Evolutionary conservation across 208 protist genomes (phyloP).

Genomic region (Porcisia deanei): DNA sequence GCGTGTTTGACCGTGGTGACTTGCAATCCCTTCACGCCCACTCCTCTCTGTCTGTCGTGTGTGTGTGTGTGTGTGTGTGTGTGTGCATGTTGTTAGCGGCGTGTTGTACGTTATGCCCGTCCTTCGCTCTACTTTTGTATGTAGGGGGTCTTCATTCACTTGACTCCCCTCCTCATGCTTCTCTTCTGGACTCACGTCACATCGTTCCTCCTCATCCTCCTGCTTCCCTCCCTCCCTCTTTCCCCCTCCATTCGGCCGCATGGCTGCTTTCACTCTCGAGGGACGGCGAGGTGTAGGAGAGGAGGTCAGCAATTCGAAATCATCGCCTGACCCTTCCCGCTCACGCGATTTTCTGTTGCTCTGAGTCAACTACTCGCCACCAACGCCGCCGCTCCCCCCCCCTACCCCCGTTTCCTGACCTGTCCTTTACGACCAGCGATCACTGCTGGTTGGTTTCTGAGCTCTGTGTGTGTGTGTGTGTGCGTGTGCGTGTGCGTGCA

Average conservation of each 20-base stretch:
- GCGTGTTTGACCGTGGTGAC: too few relatives aligned
- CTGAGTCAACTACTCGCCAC: not conserved
- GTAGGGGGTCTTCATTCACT: not conserved
- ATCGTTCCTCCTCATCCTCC: not conserved
- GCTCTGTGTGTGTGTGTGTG: not conserved
- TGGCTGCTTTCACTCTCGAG: not conserved
- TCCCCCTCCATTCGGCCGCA: not conserved
- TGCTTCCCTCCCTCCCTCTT: not conserved
- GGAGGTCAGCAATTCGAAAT: constrained; percentile 1
- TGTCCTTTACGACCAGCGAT: not conserved
- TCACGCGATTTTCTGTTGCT: constrained; percentile 10
- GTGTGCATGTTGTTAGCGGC: not conserved
- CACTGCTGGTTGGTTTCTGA: not conserved
- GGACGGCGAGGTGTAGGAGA: not conserved
- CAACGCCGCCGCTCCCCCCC: too few relatives aligned
- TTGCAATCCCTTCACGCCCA: too few relatives aligned
- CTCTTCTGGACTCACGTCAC: not conserved
- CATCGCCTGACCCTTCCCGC: constrained; percentile 1
- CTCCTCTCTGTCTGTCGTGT: too few relatives aligned
- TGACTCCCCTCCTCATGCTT: not conserved
- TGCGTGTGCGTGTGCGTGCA: not conserved
- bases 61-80: constrained; percentile 10
- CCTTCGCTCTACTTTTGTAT: not conserved
- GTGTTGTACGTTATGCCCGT: not conserved
- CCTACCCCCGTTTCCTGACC: not conserved